These are phyloP conservation scores for Zea mays DNA, from an alignment of 176 grass and related monocot genomes.

Conservation along the genomic window DNA sequence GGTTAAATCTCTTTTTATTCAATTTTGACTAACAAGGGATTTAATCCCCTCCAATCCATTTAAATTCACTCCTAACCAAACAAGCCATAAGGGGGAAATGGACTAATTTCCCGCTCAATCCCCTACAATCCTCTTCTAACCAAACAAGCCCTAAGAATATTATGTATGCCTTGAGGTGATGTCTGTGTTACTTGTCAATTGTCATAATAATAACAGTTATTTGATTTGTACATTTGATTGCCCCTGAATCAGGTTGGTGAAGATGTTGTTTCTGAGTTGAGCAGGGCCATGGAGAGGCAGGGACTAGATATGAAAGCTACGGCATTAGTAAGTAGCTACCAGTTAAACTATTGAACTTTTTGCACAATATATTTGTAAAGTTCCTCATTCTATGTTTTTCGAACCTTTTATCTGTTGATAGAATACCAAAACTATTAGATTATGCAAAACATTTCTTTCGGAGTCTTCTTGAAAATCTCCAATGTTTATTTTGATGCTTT, in stretches of 20 bases:
- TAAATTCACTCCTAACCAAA: no score
- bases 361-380: conserved; percentile 4
- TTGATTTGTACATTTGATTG: conserved; percentile 30
- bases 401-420: background rate
- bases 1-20: no score
- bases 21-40: no score
- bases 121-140: no score
- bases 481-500: conserved; percentile 25
- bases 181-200: background rate
- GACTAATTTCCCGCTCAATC: no score
- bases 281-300: conserved; percentile 66
- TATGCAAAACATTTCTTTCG: background rate
- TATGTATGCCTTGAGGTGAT: background rate
- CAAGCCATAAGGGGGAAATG: no score
- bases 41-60: no score
- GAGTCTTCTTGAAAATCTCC: background rate
- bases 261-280: conserved; percentile 66
- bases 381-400: background rate
- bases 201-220: background rate
- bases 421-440: background rate
- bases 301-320: conserved; percentile 68
- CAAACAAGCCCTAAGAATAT: no score
- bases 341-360: conserved; percentile 1
- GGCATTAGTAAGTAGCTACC: conserved; percentile 52
- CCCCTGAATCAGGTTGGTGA: conserved; percentile 51